Evolutionary conservation across 305 asterid genomes (phyloP).

Genomic region (Solanum hybrid): DNA sequence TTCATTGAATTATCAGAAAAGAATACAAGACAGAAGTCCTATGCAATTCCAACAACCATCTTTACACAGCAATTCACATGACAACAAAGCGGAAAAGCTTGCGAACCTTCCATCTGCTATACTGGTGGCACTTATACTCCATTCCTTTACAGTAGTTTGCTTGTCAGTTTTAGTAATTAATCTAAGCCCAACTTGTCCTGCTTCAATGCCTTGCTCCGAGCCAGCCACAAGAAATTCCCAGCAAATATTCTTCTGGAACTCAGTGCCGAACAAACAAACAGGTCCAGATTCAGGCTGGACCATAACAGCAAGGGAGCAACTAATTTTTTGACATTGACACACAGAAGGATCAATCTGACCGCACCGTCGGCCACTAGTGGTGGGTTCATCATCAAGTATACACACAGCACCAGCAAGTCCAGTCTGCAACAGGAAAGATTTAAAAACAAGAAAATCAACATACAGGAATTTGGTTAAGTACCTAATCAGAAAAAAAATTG

Average conservation of each 20-base stretch:
- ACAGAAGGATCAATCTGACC: slow-evolving; percentile 80
- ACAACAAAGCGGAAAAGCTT: neutral
- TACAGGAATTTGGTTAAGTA: neutral
- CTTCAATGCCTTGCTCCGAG: slow-evolving; percentile 97
- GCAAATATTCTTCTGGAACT: slow-evolving; percentile 73
- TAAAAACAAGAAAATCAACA: slow-evolving; percentile 1
- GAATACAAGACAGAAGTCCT: slow-evolving; percentile 2
- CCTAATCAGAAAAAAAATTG: neutral
- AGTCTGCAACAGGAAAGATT: slow-evolving; percentile 47
- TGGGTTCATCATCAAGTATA: slow-evolving; percentile 96
- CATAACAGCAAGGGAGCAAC: slow-evolving; percentile 82
- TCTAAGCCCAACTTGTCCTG: slow-evolving; percentile 97
- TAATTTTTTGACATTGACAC: slow-evolving; percentile 74
- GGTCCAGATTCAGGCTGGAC: slow-evolving; percentile 99
- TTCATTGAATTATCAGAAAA: neutral
- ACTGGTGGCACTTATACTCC: slow-evolving; percentile 90
- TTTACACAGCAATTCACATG: neutral
- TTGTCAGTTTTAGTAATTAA: slow-evolving; percentile 89
- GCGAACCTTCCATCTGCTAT: slow-evolving; percentile 97
- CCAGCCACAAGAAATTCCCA: slow-evolving; percentile 99
- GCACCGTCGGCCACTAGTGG: slow-evolving; percentile 88
- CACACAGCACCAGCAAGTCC: slow-evolving; percentile 92
- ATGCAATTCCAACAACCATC: neutral
- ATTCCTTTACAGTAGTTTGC: slow-evolving; percentile 84
- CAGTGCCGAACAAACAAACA: slow-evolving; percentile 91